Base-by-base conservation (phyloP, 1,284 basidiomycete genomes). In the Apiotrichum porosum region DNA sequence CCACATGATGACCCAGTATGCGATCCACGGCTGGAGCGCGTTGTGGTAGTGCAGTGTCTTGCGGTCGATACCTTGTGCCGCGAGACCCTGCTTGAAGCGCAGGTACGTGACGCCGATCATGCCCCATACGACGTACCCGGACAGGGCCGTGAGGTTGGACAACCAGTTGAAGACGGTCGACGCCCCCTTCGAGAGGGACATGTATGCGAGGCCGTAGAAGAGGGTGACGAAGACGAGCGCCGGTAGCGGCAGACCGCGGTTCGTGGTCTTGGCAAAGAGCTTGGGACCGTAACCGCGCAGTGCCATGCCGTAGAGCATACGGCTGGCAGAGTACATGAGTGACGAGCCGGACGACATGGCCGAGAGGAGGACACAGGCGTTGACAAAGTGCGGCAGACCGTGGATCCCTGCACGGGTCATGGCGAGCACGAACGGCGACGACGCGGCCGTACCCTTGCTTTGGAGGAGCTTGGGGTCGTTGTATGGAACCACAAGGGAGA, bases 291-390 rank as follows among this genome's bases (percentile, higher is more conserved):
- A 86, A 0, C 85, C 83, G 17, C 82, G 77, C 3, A 79, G 68
- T n/a, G 89, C 82, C 51, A 95, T 76, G 33, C 86, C 85, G 67
- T 92, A 90, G 14, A 92, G 76, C 2, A 85, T 85, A 42, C 88
- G 81, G 17, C 85, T 88, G 45, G 83, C 83, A 2, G 83, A 84
- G 72, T 88, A 94, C 44, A 93, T 68, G 62, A 91, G 84, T 56
- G 84, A 86, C 32, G 83, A 86, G 3, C 85, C 87, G 6, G 90
- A 88, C 6, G 86, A 90, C 80, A 86, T 87, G 1, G 90, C 90
- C 2, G 87, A 87, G 22, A 84, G 86, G 47, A 93, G 73, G 14
- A 94, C 78, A 58, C 80, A 82, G 6, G 88, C 88, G 68, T 94
- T 94, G 73, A 92, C 88, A 57, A 91, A 80, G 38, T 78, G 79